A percentile compares a stretch with the other conserved stretches of the same genome.
Evolutionary conservation across 23 red algal genomes (phyloP).

Genomic region (Pyropia haitanensis): DNA sequence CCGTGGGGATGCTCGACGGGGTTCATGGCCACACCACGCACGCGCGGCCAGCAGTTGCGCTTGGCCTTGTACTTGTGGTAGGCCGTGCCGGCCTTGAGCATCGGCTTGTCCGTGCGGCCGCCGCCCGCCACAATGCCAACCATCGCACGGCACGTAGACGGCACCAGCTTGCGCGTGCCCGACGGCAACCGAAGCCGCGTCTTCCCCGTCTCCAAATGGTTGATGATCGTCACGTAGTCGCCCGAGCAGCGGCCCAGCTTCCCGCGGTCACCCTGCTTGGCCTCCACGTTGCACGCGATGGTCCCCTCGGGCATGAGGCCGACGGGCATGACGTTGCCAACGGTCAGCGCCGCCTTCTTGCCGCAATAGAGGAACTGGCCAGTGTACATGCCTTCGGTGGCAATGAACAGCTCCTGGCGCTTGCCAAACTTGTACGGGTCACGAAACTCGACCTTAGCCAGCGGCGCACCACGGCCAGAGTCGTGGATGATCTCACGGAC

Average conservation of each 20-base stretch:
- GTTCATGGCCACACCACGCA: conserved; percentile 98
- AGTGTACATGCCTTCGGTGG: conserved; percentile 95
- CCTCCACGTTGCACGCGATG: conserved; percentile 96
- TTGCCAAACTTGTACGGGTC: conserved; percentile 88
- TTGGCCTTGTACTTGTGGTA: conserved; percentile 99
- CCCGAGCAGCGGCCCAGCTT: conserved; percentile 81
- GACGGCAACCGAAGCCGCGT: conserved; percentile 92
- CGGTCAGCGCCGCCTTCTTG: conserved; percentile 81
- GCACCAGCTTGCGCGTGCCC: conserved; percentile 78
- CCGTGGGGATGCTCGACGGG: conserved; percentile 99
- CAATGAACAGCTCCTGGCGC: conserved; percentile 77
- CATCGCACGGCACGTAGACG: conserved; percentile 91
- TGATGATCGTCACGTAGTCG: conserved; percentile 90
- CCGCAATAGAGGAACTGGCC: conserved; percentile 94
- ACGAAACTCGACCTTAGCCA: conserved; percentile 90
- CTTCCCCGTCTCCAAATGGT: conserved; percentile 88
- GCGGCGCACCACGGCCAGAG: conserved; percentile 88
- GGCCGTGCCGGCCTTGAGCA: conserved; percentile 94
- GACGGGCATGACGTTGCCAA: conserved; percentile 90
- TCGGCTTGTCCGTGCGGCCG: conserved; percentile 89
- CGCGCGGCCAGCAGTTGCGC: conserved; percentile 96
- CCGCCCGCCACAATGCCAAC: conserved; percentile 93
- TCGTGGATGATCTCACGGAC: conserved; percentile 96
- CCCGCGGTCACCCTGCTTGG: conserved; percentile 89
- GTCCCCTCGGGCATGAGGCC: conserved; percentile 90